A percentile compares a stretch with the other conserved stretches of the same genome.
These are phyloP conservation scores for Acacia crassicarpa DNA, from an alignment of 306 rosid genomes.

Conservation along the genomic window DNA sequence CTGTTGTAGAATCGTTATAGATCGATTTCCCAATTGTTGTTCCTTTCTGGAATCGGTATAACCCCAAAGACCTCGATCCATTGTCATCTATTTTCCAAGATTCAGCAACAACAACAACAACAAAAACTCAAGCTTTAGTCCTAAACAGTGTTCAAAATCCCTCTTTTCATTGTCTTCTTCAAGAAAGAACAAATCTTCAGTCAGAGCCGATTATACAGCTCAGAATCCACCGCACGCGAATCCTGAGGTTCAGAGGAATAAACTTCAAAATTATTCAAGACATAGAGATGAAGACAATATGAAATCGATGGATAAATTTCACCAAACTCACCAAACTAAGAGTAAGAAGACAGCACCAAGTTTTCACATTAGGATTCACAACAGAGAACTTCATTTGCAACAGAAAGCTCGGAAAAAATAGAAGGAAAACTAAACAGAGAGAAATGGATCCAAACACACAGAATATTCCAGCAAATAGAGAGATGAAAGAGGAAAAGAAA, in stretches of 20 bases:
- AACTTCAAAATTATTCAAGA: background rate
- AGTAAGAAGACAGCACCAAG: background rate
- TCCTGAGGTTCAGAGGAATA: constrained; percentile 12
- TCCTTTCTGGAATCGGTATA: constrained; percentile 45
- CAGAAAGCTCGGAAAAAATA: background rate
- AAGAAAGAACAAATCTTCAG: too few species aligned
- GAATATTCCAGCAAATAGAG: background rate
- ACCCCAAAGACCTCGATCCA: constrained; percentile 54
- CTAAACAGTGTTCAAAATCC: constrained; percentile 19
- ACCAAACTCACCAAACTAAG: background rate
- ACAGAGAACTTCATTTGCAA: background rate
- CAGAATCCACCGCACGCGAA: constrained; percentile 26
- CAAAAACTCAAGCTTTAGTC: constrained; percentile 34
- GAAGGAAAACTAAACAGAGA: background rate
- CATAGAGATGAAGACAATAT: background rate
- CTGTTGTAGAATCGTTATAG: constrained; percentile 48
- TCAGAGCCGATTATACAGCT: constrained; percentile 18
- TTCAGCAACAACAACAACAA: background rate
- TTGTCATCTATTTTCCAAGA: constrained; percentile 34
- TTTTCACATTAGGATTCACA: background rate
- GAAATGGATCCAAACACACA: background rate
- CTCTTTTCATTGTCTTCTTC: constrained; percentile 13
- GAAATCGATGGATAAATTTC: background rate
- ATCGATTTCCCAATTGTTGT: constrained; percentile 45
- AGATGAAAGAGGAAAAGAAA: background rate